Base-by-base conservation (phyloP, 257 asterid genomes). In the Oldenlandia corymbosa region DNA sequence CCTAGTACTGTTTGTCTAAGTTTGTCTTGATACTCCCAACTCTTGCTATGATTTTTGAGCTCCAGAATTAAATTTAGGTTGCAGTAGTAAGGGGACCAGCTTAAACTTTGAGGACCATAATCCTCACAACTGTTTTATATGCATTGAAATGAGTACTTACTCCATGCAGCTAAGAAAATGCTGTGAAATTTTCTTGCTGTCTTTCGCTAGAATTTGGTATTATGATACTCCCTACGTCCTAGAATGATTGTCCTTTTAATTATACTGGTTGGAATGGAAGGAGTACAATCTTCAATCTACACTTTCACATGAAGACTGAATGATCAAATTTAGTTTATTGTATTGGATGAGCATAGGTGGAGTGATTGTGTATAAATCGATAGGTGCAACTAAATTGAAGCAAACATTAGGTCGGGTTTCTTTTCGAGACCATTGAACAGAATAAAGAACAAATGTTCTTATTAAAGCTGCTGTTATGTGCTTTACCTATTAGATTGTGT, bases 41-140 rank as follows among this genome's bases (percentile, higher is more conserved):
- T 18, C 26, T 47, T 10, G 26, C 39, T 34, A 27, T 9, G 42
- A 28, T 28, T 55, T n/a, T 55, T 2, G 17, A 55, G 59, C 37
- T 28, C 59, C 28, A 27, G 34, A 27, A 54, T 54, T 54, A 11
- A 32, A 26, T 30, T 56, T 42, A 56, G 2, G 61, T 31, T 56
- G 17, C 61, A 9, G 43, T 14, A 56, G 50, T 45, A 4, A 56
- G 45, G 42, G 61, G 60, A 56, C 61, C 61, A 56, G 37, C 43
- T n/a, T 31, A 55, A 43, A 56, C 45, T 6, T 31, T 28, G 9
- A 30, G 60, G 60, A 55, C 60, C 60, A 54, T 54, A 17, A 56
- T 31, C 42, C 42, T 30, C n/a, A 26, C 61, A 56, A 9, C 13
- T 55, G 24, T 55, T 55, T 30, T 30, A 10, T 4, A 30, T 34